These are phyloP conservation scores for Lignosus rhinocerotis DNA, from an alignment of 1,284 basidiomycete genomes.

Conservation along the genomic window DNA sequence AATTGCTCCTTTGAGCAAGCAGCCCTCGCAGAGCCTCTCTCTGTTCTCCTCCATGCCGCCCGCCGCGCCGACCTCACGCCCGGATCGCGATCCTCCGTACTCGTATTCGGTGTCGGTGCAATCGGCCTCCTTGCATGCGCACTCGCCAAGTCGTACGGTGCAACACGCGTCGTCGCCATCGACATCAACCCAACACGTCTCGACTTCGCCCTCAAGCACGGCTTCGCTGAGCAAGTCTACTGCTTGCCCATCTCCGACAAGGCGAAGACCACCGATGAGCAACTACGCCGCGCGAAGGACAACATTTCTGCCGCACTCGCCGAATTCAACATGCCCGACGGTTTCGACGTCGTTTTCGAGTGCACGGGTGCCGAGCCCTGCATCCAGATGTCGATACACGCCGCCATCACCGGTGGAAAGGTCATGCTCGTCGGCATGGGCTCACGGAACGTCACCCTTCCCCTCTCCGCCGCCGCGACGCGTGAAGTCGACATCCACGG, in stretches of 20 bases:
- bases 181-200: conserved; percentile 85
- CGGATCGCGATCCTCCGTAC: conserved; percentile 51
- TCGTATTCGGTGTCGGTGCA: conserved; percentile 90
- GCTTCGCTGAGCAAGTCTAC: conserved; percentile 77
- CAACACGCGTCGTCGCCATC: conserved; percentile 72
- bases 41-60: conserved; percentile 84
- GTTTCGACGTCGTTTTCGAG: conserved; percentile 92
- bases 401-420: conserved; percentile 81
- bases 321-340: conserved; percentile 65
- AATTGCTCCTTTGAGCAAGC: conserved; percentile 76
- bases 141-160: conserved; percentile 72
- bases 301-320: conserved; percentile 54
- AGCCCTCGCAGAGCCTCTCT: conserved; percentile 89
- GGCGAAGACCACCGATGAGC: conserved; percentile 59
- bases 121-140: conserved; percentile 89
- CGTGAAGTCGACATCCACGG: conserved; percentile 94
- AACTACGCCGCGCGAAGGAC: conserved; percentile 68
- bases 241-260: conserved; percentile 57
- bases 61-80: conserved; percentile 62
- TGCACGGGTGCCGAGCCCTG: conserved; percentile 93
- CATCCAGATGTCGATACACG: conserved; percentile 86
- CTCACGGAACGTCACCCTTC: conserved; percentile 77
- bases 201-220: conserved; percentile 70
- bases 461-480: conserved; percentile 79
- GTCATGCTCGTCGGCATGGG: conserved; percentile 97